phyloP scores from a whole-genome alignment of 2,329 filamentous ascomycete species.

The Botrytis tulipae region DNA sequence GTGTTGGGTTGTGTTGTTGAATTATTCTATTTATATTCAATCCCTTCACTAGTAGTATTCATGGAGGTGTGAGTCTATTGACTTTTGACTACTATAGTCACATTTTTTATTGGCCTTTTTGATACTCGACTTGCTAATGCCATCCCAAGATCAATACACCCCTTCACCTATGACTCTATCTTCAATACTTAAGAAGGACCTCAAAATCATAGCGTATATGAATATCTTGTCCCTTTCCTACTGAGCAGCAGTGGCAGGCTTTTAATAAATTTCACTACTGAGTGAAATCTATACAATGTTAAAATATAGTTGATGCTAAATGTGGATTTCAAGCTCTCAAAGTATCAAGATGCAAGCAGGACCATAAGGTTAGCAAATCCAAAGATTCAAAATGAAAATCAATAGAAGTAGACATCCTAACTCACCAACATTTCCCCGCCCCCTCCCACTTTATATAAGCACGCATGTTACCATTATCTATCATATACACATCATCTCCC shows the following conservation, averaged over 20 bases:
- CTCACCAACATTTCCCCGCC: background rate
- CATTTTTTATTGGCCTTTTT: background rate
- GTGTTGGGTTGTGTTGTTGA: background rate
- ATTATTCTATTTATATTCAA: background rate
- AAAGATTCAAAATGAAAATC: background rate
- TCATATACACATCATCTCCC: background rate
- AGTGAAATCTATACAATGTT: fast-evolving
- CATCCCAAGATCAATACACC: background rate
- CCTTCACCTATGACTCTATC: background rate
- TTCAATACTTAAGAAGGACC: background rate
- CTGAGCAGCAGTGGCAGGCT: background rate
- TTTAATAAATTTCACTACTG: background rate
- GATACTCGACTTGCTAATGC: background rate
- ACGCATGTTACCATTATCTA: background rate
- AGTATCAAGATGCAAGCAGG: no score
- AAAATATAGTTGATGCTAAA: background rate
- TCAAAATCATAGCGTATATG: background rate
- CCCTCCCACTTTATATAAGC: background rate
- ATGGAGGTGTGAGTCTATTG: background rate
- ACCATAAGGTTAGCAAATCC: background rate
- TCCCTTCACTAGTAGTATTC: background rate
- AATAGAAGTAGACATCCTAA: background rate
- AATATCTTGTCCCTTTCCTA: background rate
- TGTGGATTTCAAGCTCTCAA: background rate
- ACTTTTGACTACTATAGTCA: background rate